phyloP scores from a whole-genome alignment of 176 grass and related monocot genomes.

The Panicum miliaceum region DNA sequence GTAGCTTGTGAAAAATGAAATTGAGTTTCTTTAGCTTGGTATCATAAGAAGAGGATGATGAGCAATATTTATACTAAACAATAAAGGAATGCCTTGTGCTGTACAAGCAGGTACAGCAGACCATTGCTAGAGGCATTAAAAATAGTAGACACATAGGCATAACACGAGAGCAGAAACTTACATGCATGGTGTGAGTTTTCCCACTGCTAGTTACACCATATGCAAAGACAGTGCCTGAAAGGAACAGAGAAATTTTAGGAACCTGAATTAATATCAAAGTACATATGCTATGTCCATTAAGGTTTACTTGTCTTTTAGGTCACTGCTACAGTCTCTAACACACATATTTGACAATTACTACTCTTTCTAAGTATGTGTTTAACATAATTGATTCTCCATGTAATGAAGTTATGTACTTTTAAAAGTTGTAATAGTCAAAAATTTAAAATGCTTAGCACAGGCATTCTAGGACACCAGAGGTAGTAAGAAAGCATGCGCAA shows the following conservation, averaged over 20 bases:
- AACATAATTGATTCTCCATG: neutral
- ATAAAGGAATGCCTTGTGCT: conserved; percentile 14
- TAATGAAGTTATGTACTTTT: neutral
- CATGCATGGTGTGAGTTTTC: conserved; percentile 99
- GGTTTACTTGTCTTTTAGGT: conserved; percentile 2
- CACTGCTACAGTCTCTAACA: neutral
- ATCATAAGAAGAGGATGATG: conserved; percentile 1
- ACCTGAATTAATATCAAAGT: conserved; percentile 21
- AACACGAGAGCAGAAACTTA: conserved; percentile 55
- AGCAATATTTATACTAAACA: conserved; percentile 28
- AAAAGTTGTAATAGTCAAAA: neutral
- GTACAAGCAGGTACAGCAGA: conserved; percentile 32
- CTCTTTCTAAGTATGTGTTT: neutral
- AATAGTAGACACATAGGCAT: conserved; percentile 17
- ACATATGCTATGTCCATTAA: neutral
- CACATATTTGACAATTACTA: neutral
- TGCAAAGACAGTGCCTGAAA: conserved; percentile 96
- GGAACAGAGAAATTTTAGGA: conserved; percentile 29
- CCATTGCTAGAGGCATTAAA: neutral
- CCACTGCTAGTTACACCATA: conserved; percentile 99
- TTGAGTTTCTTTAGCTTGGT: conserved; percentile 13
- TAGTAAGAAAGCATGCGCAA: neutral
- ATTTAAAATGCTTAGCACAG: neutral
- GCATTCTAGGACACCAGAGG: neutral
- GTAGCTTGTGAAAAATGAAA: neutral